Evolutionary conservation across 2,329 filamentous ascomycete species (phyloP).

Genomic region (Ophiocordyceps camponoti-saundersi): DNA sequence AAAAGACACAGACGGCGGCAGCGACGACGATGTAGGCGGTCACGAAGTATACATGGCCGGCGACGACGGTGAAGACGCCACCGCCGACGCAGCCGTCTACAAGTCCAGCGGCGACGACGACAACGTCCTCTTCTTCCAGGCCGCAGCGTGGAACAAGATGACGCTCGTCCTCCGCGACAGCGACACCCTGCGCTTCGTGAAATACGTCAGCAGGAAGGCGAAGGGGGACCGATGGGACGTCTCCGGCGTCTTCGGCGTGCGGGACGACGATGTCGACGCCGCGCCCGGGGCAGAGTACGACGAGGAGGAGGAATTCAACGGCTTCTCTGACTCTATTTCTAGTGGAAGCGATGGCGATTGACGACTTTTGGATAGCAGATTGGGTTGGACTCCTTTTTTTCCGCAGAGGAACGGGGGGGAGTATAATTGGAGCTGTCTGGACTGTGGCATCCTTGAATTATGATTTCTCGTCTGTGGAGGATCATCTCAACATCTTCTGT

Average conservation of each 20-base stretch:
- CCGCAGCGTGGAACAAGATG: constrained; percentile 71
- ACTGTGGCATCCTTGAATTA: too few relatives aligned
- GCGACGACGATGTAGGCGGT: constrained; percentile 46
- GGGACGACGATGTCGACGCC: constrained; percentile 30
- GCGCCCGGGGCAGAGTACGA: constrained; percentile 22
- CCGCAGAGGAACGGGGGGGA: too few relatives aligned
- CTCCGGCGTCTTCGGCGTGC: constrained; percentile 60
- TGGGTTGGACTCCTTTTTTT: too few relatives aligned
- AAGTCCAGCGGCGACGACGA: constrained; percentile 61
- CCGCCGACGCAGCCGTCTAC: constrained; percentile 76
- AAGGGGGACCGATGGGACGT: constrained; percentile 89
- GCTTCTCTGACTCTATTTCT: constrained; percentile 28
- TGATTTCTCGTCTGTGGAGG: too few relatives aligned
- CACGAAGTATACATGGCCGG: constrained; percentile 91
- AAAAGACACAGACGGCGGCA: constrained; percentile 10
- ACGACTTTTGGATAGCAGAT: too few relatives aligned
- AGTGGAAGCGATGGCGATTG: constrained; percentile 20
- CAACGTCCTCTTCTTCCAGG: constrained; percentile 48
- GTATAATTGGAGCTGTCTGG: too few relatives aligned
- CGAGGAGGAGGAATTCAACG: constrained; percentile 41
- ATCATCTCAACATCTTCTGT: too few relatives aligned
- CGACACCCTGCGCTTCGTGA: constrained; percentile 81
- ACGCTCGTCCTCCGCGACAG: constrained; percentile 78
- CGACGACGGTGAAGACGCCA: constrained; percentile 42
- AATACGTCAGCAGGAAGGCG: constrained; percentile 75